Conservation (phyloP, 768 basidiomycete genomes). For the Pleurotus eryngii region DNA sequence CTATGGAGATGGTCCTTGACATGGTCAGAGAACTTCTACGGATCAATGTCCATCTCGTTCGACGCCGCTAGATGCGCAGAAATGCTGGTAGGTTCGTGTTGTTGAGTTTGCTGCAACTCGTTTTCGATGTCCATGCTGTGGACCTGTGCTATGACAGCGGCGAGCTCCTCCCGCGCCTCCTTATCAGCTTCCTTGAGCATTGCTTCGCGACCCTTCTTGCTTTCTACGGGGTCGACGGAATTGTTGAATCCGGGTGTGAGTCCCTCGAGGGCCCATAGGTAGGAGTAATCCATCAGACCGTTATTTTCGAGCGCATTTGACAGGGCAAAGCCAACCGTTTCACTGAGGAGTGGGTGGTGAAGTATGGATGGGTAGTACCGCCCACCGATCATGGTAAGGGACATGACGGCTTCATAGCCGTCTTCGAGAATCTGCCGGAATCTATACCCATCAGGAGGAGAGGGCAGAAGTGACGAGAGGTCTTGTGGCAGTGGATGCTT, state of each 20-base stretch:
- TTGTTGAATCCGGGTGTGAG: constrained; percentile 64
- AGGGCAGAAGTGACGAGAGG: constrained; percentile 42
- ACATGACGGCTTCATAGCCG: constrained; percentile 63
- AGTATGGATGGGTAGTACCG: constrained; percentile 79
- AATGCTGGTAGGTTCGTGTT: neutral
- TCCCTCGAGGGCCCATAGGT: constrained; percentile 73
- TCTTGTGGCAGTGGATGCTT: constrained; percentile 20
- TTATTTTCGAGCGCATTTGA: constrained; percentile 27
- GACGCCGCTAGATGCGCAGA: neutral
- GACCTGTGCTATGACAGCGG: constrained; percentile 13
- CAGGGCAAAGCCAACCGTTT: constrained; percentile 37
- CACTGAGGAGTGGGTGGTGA: constrained; percentile 55
- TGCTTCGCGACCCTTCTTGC: constrained; percentile 44
- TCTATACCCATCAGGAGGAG: constrained; percentile 62
- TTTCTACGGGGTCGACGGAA: constrained; percentile 63
- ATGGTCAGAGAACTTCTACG: neutral
- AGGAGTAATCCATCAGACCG: constrained; percentile 38
- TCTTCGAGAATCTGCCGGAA: constrained; percentile 66
- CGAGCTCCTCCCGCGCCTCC: constrained; percentile 40
- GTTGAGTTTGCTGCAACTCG: neutral
- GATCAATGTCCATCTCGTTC: constrained; percentile 1
- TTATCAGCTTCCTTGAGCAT: constrained; percentile 66
- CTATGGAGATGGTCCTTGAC: too few relatives aligned
- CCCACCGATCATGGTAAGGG: constrained; percentile 68
- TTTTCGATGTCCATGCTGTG: constrained; percentile 26